Percentiles rank a stretch among this genome's conserved stretches.
phyloP scores from a whole-genome alignment of 2,329 filamentous ascomycete genomes.

The Colletotrichum lindemuthianum region DNA sequence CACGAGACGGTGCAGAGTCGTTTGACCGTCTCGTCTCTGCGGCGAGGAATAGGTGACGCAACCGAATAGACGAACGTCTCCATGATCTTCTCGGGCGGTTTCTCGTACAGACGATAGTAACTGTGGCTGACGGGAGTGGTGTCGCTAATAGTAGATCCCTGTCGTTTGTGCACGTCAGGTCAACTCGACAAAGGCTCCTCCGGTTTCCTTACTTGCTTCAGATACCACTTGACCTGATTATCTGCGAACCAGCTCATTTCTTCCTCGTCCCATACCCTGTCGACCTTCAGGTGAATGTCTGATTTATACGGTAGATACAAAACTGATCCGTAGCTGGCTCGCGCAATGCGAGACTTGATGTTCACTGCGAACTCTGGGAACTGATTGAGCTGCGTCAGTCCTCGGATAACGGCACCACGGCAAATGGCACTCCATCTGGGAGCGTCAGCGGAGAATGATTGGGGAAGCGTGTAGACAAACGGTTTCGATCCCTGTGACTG shows the following conservation, averaged over 20 bases:
- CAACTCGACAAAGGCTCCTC: neutral
- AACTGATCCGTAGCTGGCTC: constrained; percentile 42
- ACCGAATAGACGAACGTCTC: constrained; percentile 26
- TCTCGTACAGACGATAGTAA: neutral
- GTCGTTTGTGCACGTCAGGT: constrained; percentile 9
- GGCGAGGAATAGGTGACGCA: neutral
- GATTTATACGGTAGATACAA: neutral
- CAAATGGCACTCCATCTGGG: constrained; percentile 48
- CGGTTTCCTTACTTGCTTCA: constrained; percentile 37
- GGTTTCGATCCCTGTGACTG: constrained; percentile 44
- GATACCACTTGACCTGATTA: constrained; percentile 45
- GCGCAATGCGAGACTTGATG: constrained; percentile 39
- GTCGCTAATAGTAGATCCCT: constrained; percentile 5
- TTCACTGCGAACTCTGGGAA: neutral
- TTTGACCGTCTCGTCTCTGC: accelerated
- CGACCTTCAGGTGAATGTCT: neutral
- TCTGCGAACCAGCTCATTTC: neutral
- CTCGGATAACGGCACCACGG: constrained; percentile 45
- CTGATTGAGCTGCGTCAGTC: constrained; percentile 21
- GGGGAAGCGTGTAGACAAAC: constrained; percentile 40
- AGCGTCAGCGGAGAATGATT: neutral
- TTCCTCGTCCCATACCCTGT: constrained; percentile 34
- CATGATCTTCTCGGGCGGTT: constrained; percentile 8
- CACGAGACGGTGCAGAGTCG: constrained; percentile 38
- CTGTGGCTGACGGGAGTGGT: neutral